phyloP scores from a whole-genome alignment of 306 rosid genomes.

The Gynostemma pentaphyllum region DNA sequence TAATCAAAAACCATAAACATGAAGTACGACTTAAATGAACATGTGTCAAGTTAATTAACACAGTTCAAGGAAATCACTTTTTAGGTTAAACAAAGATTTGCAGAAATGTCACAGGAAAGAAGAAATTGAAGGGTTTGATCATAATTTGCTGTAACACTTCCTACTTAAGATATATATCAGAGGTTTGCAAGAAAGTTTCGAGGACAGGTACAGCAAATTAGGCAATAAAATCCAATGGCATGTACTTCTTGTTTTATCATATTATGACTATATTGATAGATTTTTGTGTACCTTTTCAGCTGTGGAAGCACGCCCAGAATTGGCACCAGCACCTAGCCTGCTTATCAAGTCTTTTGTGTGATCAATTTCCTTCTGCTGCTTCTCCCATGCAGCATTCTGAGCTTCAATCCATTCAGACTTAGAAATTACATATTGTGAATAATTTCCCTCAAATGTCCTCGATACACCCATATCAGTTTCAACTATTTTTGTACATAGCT shows the following conservation, averaged over 20 bases:
- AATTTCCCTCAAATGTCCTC: constrained; percentile 76
- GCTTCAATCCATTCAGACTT: constrained; percentile 84
- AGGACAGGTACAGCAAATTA: not conserved
- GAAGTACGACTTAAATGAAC: not conserved
- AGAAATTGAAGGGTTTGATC: not conserved
- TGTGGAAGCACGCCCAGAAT: constrained; percentile 92
- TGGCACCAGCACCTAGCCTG: constrained; percentile 91
- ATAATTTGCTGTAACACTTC: not conserved
- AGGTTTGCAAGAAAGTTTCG: not conserved
- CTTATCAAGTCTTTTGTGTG: constrained; percentile 67
- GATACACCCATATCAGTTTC: constrained; percentile 95
- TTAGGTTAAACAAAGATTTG: not conserved
- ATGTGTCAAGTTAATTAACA: not conserved
- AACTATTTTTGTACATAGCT: constrained; percentile 94
- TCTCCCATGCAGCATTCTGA: constrained; percentile 92
- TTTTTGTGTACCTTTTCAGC: constrained; percentile 68
- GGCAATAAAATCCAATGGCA: not conserved
- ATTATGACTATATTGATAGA: not conserved
- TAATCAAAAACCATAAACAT: not conserved
- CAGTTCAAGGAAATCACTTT: not conserved
- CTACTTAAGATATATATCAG: not conserved
- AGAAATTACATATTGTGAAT: constrained; percentile 62
- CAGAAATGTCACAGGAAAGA: not conserved
- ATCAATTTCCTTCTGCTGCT: constrained; percentile 97
- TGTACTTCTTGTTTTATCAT: not conserved